A percentile compares a stretch with the other conserved stretches of the same genome.
phyloP scores from a whole-genome alignment of 2,329 filamentous ascomycete species.

The Zymoseptoria crescenta region DNA sequence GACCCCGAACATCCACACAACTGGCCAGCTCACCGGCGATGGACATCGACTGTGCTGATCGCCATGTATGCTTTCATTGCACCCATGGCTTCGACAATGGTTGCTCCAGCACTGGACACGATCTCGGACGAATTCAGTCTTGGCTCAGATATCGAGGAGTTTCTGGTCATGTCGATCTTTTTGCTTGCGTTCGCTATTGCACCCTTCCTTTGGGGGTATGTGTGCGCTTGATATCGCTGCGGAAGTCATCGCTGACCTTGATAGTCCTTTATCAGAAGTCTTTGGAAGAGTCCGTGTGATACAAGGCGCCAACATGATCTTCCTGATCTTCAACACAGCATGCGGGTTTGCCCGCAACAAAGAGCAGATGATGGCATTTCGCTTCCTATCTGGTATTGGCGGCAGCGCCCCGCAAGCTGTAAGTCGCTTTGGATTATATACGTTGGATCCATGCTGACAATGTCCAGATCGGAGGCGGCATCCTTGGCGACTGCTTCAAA shows the following conservation, averaged over 20 bases:
- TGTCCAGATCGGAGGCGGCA: constrained; percentile 19
- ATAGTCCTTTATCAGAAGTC: constrained; percentile 27
- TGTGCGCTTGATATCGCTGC: not conserved
- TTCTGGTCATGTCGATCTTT: constrained; percentile 28
- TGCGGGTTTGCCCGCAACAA: constrained; percentile 28
- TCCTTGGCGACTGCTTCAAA: constrained; percentile 25
- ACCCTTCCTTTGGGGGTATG: constrained; percentile 21
- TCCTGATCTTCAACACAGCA: constrained; percentile 25
- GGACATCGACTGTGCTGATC: constrained; percentile 36
- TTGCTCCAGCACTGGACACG: constrained; percentile 24
- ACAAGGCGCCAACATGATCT: constrained; percentile 26
- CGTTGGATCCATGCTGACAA: constrained; percentile 1
- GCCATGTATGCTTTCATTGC: constrained; percentile 28
- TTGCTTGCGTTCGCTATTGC: constrained; percentile 26
- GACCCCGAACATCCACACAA: constrained; percentile 37
- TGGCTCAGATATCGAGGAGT: constrained; percentile 16
- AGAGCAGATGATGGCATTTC: constrained; percentile 26
- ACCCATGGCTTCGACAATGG: constrained; percentile 28
- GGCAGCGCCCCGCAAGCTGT: constrained; percentile 27
- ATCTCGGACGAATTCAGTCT: constrained; percentile 23
- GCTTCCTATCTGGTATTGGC: constrained; percentile 26
- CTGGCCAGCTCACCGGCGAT: constrained; percentile 34
- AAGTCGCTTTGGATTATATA: constrained; percentile 11
- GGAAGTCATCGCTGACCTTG: constrained; percentile 8
- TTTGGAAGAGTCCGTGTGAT: constrained; percentile 26